phyloP scores from a whole-genome alignment of 1,139 yeast genomes.

The Saccharomyces hybrid region DNA sequence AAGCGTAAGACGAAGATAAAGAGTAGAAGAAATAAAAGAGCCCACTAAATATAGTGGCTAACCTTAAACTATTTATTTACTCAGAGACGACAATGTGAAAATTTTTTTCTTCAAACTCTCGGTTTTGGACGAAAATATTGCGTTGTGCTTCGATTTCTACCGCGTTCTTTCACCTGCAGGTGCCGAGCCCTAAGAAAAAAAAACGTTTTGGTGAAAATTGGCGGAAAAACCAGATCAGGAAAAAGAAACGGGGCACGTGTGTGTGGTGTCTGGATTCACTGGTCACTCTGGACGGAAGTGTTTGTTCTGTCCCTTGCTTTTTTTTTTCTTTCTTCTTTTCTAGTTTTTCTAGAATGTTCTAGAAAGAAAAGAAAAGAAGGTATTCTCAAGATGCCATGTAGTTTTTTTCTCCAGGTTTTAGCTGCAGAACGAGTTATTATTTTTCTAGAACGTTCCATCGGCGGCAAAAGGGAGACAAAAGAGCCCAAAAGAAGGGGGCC shows the following conservation, averaged over 20 bases:
- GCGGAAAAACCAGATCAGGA: not conserved
- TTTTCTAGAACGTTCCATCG: constrained; percentile 1
- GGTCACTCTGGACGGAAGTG: not conserved
- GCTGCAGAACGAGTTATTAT: not conserved
- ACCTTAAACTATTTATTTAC: not conserved
- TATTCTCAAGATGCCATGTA: not conserved
- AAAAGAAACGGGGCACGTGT: not conserved
- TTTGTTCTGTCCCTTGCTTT: no score
- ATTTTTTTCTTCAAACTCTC: not conserved
- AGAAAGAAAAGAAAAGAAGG: not conserved
- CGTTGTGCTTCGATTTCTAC: not conserved
- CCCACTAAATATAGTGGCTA: not conserved
- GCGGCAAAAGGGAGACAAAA: not conserved
- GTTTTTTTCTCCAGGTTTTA: not conserved
- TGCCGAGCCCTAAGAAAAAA: not conserved
- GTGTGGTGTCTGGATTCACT: not conserved
- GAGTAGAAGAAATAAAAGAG: not conserved
- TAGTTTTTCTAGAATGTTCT: not conserved
- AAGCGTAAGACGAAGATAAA: not conserved
- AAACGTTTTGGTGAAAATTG: not conserved
- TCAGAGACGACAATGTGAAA: not conserved
- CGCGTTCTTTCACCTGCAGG: not conserved
- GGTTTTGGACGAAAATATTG: no score
- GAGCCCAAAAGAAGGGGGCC: not conserved
- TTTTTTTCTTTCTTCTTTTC: not conserved